Percentiles rank a stretch among this genome's conserved stretches.
These are phyloP conservation scores for Liquidambar formosana DNA, from an alignment of 164 flowering plant species.

Conservation along the genomic window DNA sequence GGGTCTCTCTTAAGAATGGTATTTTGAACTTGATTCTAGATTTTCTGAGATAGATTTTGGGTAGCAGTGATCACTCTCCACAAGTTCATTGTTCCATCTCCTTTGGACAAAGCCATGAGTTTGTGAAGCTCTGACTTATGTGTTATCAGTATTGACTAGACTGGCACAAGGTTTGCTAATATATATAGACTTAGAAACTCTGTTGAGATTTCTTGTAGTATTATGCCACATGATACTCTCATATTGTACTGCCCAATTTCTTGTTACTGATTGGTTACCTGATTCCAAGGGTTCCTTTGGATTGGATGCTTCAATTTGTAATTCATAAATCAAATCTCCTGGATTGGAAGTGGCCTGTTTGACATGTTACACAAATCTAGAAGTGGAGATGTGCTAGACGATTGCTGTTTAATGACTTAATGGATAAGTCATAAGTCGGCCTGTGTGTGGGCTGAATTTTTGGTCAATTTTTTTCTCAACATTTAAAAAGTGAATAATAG, in stretches of 20 bases:
- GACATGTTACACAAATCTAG: neutral
- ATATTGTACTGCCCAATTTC: neutral
- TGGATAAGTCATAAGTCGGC: neutral
- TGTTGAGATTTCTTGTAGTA: neutral
- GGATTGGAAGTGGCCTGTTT: neutral
- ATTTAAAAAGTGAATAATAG: neutral
- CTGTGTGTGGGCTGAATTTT: neutral
- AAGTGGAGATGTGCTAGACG: neutral
- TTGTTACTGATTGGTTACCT: too few species aligned
- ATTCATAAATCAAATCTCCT: neutral
- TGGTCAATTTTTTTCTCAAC: neutral
- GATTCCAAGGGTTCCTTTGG: neutral
- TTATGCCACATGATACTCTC: neutral
- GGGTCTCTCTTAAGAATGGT: too few species aligned
- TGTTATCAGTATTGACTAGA: too few species aligned
- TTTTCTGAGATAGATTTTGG: neutral
- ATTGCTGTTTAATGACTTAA: neutral
- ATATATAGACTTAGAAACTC: neutral
- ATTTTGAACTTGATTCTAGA: neutral
- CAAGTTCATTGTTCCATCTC: too few species aligned
- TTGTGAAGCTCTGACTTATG: neutral
- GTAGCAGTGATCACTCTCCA: too few species aligned
- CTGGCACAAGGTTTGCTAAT: neutral
- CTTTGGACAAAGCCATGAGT: too few species aligned
- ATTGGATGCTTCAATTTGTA: neutral